phyloP scores from a whole-genome alignment of 2,329 filamentous ascomycete genomes.

The Diaporthe aspalathi region DNA sequence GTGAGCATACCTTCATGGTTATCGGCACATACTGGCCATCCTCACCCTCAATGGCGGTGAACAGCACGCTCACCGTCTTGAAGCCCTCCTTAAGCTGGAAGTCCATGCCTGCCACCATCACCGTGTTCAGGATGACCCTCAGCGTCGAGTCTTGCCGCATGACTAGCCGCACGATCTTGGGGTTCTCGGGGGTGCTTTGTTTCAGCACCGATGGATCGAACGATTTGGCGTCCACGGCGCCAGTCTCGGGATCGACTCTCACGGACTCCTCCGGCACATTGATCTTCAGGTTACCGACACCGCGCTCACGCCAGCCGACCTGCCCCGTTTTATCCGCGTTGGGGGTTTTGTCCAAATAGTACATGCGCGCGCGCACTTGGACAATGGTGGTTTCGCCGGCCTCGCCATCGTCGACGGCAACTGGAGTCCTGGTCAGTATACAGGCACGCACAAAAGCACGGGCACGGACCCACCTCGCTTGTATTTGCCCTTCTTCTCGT shows the following conservation, averaged over 20 bases:
- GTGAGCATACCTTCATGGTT: conserved; percentile 67
- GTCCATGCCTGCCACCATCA: conserved; percentile 80
- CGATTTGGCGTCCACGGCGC: conserved; percentile 60
- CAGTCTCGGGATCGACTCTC: conserved; percentile 63
- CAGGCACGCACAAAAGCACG: background rate
- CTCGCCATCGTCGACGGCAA: conserved; percentile 85
- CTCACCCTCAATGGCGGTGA: conserved; percentile 71
- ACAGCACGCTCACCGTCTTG: conserved; percentile 76
- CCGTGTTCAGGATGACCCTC: conserved; percentile 86
- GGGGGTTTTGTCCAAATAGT: conserved; percentile 72
- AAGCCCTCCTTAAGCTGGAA: conserved; percentile 82
- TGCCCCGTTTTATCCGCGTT: conserved; percentile 51
- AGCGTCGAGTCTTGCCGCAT: conserved; percentile 93
- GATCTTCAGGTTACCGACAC: conserved; percentile 84
- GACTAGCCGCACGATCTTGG: conserved; percentile 76
- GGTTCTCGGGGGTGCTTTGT: conserved; percentile 50
- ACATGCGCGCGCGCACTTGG: conserved; percentile 85
- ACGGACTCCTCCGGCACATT: conserved; percentile 75
- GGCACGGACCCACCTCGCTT: conserved; percentile 72
- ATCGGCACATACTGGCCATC: conserved; percentile 67
- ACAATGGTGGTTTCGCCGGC: conserved; percentile 82
- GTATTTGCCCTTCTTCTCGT: conserved; percentile 73
- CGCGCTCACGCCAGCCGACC: conserved; percentile 89
- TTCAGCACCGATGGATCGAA: conserved; percentile 67
- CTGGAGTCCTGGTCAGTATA: conserved; percentile 52